Evolutionary conservation across 371 early-diverging fungal species (phyloP).

Genomic region (Mucor circinelloides): DNA sequence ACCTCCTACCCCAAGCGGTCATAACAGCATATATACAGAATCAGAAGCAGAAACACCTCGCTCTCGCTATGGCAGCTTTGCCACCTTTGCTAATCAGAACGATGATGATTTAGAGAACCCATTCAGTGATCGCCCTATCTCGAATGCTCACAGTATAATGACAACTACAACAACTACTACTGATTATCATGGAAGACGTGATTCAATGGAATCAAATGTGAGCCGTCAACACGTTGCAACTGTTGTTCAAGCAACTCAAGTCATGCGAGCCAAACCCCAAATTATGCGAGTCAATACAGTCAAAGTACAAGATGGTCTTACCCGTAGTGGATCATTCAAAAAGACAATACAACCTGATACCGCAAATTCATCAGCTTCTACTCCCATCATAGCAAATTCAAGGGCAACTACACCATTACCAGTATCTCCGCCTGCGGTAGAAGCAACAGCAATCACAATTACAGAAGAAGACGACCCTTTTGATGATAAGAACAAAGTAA

Average conservation of each 20-base stretch:
- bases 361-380: background rate
- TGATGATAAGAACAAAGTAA: conserved; percentile 37
- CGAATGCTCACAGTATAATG: conserved; percentile 11
- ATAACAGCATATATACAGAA: background rate
- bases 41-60: conserved; percentile 4
- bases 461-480: conserved; percentile 12
- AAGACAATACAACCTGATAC: conserved; percentile 14
- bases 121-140: conserved; percentile 18
- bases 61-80: conserved; percentile 13
- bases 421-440: background rate
- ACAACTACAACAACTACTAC: conserved; percentile 3
- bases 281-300: conserved; percentile 54
- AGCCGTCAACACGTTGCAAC: conserved; percentile 17
- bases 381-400: background rate
- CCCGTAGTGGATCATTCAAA: conserved; percentile 36
- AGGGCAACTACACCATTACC: background rate
- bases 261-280: conserved; percentile 44
- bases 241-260: conserved; percentile 42
- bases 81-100: conserved; percentile 6
- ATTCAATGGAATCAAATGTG: conserved; percentile 30
- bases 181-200: conserved; percentile 15
- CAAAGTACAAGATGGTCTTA: conserved; percentile 21
- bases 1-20: conserved; percentile 31
- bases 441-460: conserved; percentile 1
- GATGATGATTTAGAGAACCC: conserved; percentile 12